Evolutionary conservation across 345 rosid species (phyloP).

Genomic region (Rhodomyrtus tomentosa): DNA sequence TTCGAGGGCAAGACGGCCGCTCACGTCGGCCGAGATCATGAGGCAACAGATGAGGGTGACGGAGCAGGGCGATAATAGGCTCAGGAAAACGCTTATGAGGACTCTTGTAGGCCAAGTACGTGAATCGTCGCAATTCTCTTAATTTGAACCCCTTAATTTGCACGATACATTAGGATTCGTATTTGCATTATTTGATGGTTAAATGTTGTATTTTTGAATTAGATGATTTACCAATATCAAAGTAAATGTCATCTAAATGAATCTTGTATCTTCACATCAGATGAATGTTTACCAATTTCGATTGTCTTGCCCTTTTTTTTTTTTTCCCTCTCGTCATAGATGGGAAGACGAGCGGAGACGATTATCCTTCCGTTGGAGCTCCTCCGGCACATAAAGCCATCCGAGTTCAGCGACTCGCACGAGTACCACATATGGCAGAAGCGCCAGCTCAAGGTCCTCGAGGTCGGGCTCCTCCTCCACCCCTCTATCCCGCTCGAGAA

Average conservation of each 20-base stretch:
- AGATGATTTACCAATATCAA: neutral
- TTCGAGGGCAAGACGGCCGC: constrained; percentile 57
- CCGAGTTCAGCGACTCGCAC: constrained; percentile 55
- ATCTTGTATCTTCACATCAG: neutral
- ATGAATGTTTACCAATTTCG: neutral
- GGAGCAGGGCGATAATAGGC: constrained; percentile 79
- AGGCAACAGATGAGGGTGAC: constrained; percentile 91
- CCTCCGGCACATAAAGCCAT: constrained; percentile 75
- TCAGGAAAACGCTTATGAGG: constrained; percentile 85
- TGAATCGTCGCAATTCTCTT: neutral
- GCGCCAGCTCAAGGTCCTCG: constrained; percentile 33
- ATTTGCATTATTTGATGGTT: neutral
- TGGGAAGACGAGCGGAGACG: constrained; percentile 83
- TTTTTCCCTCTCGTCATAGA: constrained; percentile 31
- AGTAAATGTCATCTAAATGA: neutral
- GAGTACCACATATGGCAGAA: constrained; percentile 59
- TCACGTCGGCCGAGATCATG: constrained; percentile 96
- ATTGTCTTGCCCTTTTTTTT: neutral
- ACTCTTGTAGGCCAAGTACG: constrained; percentile 96
- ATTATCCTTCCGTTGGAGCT: constrained; percentile 86
- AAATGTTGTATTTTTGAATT: no score
- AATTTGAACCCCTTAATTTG: neutral
- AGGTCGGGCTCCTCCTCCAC: constrained; percentile 27
- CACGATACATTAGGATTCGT: neutral
- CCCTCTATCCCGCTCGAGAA: constrained; percentile 31